Conservation (phyloP, 208 protist species). For the Crithidia thermophila region DNA sequence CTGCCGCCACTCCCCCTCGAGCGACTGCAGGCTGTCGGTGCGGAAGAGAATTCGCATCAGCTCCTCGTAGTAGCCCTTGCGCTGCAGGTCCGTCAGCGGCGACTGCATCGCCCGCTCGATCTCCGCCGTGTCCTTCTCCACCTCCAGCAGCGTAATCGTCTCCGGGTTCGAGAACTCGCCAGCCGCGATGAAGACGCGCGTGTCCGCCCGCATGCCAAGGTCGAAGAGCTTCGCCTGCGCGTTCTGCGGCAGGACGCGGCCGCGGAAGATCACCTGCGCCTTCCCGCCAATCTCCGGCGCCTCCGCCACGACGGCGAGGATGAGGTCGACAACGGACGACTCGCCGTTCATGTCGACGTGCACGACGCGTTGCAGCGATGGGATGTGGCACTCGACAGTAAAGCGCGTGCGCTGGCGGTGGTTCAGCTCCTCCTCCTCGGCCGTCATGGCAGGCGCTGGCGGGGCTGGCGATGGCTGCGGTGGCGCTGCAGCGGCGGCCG, state of each 20-base stretch:
- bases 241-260: conserved; percentile 48
- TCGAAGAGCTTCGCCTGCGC: conserved; percentile 50
- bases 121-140: conserved; percentile 49
- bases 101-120: conserved; percentile 37
- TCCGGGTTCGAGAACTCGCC: conserved; percentile 56
- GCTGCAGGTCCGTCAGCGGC: conserved; percentile 38
- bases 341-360: conserved; percentile 45
- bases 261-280: conserved; percentile 61
- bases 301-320: conserved; percentile 31
- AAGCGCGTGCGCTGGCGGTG: conserved; percentile 34
- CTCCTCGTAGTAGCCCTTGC: conserved; percentile 81
- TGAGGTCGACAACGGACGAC: conserved; percentile 56
- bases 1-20: conserved; percentile 64
- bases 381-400: conserved; percentile 50
- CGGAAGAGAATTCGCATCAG: conserved; percentile 87
- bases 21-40: conserved; percentile 63
- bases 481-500: background rate
- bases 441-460: background rate
- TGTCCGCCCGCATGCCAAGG: conserved; percentile 51
- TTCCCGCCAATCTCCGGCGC: conserved; percentile 30
- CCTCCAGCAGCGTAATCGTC: conserved; percentile 61
- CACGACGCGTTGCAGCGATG: conserved; percentile 41
- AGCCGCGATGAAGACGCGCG: conserved; percentile 58
- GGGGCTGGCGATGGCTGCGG: background rate
- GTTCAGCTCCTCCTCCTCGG: conserved; percentile 18